Base-by-base conservation (phyloP, 805 yeast genomes). In the Metschnikowia proteae region DNA sequence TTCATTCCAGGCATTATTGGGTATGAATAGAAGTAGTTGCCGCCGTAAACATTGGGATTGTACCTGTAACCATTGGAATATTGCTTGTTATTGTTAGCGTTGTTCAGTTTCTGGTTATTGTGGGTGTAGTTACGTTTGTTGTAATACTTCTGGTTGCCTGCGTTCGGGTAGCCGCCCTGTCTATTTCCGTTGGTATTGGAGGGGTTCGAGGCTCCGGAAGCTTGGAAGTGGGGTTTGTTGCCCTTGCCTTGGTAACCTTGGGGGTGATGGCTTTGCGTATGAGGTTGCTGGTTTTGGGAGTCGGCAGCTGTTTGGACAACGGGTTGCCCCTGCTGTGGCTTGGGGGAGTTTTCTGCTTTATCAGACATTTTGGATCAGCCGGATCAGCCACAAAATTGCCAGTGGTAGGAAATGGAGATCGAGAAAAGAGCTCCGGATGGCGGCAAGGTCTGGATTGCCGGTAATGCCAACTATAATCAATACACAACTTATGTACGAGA, bases 141-240 rank as follows among this genome's bases (percentile, higher is more conserved):
- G 54, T 55, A 45, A 47, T 46, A 33, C 36, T 48, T 51, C 39
- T 41, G 43, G 51, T 55, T 57, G 43, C 57, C 51, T 28, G 49
- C 49, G 47, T 57, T 56, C 48, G 58, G 55, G 51, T 59, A 56
- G 50, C 47, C 44, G 26, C 45, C 45, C 30, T 47, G 53, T 40
- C 46, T 47, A 43, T 37, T 51, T 41, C 55, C 51, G 25, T 44
- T 36, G 40, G 30, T 50, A 36, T 41, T 50, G 39, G 49, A 25
- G 4, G 46, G 37, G 29, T 40, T 38, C 5, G 41, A 28, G 13
- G 38, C 11, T 2, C 35, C 38, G 13, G 46, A 27, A 9, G 40
- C 11, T 6, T 29, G 48, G 40, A 34, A 41, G 13, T 43, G 43
- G 29, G 32, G 37, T 39, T 38, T 38, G 31, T 38, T 30, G 30